Conservation (phyloP, 2,329 filamentous ascomycete species). For the Coniochaeta pulveracea region DNA sequence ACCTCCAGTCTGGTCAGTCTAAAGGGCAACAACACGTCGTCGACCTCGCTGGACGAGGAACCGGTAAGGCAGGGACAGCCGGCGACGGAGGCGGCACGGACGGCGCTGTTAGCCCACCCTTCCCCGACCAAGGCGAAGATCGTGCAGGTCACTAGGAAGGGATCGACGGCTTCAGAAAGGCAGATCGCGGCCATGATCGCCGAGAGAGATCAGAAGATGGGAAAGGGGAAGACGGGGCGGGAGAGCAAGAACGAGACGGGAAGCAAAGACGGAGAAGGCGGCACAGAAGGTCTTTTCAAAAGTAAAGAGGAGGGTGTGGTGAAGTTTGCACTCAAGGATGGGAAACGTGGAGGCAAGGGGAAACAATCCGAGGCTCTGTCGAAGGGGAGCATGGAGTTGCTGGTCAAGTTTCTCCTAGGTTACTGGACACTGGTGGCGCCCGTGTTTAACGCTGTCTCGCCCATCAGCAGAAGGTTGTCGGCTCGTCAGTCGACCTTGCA, state of each 20-base stretch:
- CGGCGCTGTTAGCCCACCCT: not conserved
- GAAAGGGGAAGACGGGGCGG: too few relatives aligned
- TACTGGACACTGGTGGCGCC: slow-evolving; percentile 26
- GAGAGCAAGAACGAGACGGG: not conserved
- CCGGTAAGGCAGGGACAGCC: too few relatives aligned
- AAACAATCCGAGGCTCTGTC: not conserved
- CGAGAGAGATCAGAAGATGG: too few relatives aligned
- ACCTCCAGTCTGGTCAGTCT: too few relatives aligned
- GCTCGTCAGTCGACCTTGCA: slow-evolving; percentile 13
- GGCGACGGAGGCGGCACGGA: not conserved
- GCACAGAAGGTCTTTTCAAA: slow-evolving; percentile 13
- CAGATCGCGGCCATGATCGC: too few relatives aligned
- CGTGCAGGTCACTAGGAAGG: too few relatives aligned
- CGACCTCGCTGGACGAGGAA: too few relatives aligned
- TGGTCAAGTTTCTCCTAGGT: slow-evolving; percentile 5
- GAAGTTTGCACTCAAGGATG: slow-evolving; percentile 1
- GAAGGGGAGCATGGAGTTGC: slow-evolving; percentile 6
- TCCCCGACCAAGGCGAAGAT: not conserved
- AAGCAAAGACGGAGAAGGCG: slow-evolving; percentile 9
- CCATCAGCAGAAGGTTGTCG: slow-evolving; percentile 18
- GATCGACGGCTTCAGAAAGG: too few relatives aligned
- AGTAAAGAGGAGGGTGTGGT: slow-evolving; percentile 1
- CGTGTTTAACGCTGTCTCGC: slow-evolving; percentile 25
- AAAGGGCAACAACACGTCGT: too few relatives aligned
- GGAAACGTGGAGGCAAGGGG: not conserved